Percentiles rank a stretch among this genome's conserved stretches.
These are phyloP conservation scores for Dissophora ornata DNA, from an alignment of 192 early-diverging fungal species.

Conservation along the genomic window DNA sequence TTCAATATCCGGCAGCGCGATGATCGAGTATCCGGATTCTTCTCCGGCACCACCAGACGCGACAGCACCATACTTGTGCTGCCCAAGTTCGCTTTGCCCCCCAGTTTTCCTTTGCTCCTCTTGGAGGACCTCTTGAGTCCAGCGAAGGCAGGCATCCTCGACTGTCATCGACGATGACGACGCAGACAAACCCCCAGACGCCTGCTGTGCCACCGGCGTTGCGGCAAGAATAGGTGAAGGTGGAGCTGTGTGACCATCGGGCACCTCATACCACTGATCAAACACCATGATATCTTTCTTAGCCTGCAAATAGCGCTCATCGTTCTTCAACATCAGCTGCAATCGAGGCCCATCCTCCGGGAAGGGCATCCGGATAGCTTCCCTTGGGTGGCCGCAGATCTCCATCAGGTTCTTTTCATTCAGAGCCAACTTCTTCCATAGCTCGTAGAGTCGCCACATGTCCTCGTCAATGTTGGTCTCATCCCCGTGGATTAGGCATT, in stretches of 20 bases:
- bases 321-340: constrained; percentile 1
- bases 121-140: too few species aligned
- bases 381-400: not conserved
- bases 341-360: not conserved
- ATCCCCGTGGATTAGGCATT: constrained; percentile 4
- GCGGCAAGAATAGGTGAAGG: constrained; percentile 1
- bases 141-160: too few species aligned
- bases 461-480: constrained; percentile 14
- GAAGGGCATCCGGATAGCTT: not conserved
- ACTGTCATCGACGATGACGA: too few species aligned
- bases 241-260: not conserved
- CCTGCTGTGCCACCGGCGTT: not conserved
- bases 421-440: constrained; percentile 48
- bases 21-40: not conserved
- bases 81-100: too few species aligned
- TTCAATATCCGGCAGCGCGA: not conserved
- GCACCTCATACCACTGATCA: not conserved
- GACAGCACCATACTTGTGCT: too few species aligned
- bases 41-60: too few species aligned
- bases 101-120: too few species aligned
- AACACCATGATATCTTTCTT: not conserved
- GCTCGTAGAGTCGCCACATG: constrained; percentile 22
- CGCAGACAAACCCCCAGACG: too few species aligned
- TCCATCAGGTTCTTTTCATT: not conserved
- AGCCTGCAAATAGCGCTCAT: not conserved